Base-by-base conservation (phyloP, 768 basidiomycete species). In the Rhizopogon vulgaris region DNA sequence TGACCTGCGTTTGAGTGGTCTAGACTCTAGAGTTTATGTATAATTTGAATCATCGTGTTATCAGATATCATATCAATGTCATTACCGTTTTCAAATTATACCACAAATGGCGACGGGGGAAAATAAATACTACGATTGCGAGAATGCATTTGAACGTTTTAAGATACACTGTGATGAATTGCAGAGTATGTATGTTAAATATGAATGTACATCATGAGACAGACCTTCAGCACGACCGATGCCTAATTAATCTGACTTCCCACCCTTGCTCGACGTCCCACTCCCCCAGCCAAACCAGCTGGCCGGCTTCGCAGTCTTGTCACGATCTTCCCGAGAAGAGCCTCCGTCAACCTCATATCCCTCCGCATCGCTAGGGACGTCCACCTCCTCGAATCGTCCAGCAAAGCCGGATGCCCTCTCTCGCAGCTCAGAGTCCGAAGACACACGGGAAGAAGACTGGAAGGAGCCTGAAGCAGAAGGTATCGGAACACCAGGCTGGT, bases 321-420 rank as follows among this genome's bases (percentile, higher is more conserved):
- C 63, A 57, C 45, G 48, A 39, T 34, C 62, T 42, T 46, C 45
- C 32, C 36, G 48, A 8, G 39, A 52, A n/a, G 53, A 41, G 7
- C 48, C 62, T 30, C 57, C 71, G 7, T 58, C 60, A 9, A 70
- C 70, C 49, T 82, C 78, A 51, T 86, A 79, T 6, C 80, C 83
- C 55, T 89, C 87, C 12, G 74, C 76, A 56, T 89, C 86, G 51
- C 82, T 84, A 38, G 80, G 79, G n/a, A 83, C 80, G 54, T 84
- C 81, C 2, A 83, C 77, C 68, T 89, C 84, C 58, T 88, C 87
- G 55, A 84, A 85, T 61, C 54, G 71, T 25, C 75, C 74, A 43
- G 71, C 50, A 51, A 50, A 63, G 15, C 62, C 72, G 14, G 70
- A 70, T 10, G 72, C 68, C 41, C 81, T 73, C 60, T 76, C 77